Evolutionary conservation across 768 basidiomycete genomes (phyloP), one percentile per base, ranked within the genome.

Genomic region (Agrocybe pediades): DNA sequence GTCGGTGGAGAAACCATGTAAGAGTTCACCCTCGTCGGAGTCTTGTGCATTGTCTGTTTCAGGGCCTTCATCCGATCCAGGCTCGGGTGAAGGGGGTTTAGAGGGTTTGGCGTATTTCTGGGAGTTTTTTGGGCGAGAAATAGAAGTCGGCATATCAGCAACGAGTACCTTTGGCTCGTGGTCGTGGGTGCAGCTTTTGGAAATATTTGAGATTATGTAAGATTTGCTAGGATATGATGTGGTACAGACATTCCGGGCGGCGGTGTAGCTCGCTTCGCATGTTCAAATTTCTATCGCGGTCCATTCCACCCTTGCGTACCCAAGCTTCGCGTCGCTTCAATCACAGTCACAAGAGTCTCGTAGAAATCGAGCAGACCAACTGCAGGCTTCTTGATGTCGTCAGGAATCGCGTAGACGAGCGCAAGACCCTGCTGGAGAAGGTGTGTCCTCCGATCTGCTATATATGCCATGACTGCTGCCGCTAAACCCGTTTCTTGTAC

Each of bases 1-100:
- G 59, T 90, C 89, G 5, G 87, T 85, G 0, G 88, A 88, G 66
- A 92, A 90, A 11, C 88, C 90, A 55, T 85, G 79, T 16, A 92
- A 59, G 46, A 81, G 78, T 6, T 63, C 69, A 19, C 80, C n/a
- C n/a, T 69, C 68, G 26, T 59, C 56, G 11, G 55, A 50, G 26
- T 56, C 60, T 5, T 53, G 55, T 15, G 53, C 56, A 11, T 60
- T 49, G 15, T 58, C 56, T 11, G 50, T 56, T 24, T 50, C 63
- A n/a, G 33, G 55, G 29, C 62, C 67, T 17, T 63, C 61, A 1
- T 56, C 65, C 20, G 55, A 54, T 51, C 62, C 29, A 48, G 60
- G 42, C 33, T 49, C 43, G 5, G 61, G 62, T 42, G 59, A 59
- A 47, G 65, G 62, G n/a, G 51, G 56, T 51, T 69, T 72, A 9